These are phyloP conservation scores for Macrocybe gigantea DNA, from an alignment of 768 basidiomycete genomes.

Conservation along the genomic window DNA sequence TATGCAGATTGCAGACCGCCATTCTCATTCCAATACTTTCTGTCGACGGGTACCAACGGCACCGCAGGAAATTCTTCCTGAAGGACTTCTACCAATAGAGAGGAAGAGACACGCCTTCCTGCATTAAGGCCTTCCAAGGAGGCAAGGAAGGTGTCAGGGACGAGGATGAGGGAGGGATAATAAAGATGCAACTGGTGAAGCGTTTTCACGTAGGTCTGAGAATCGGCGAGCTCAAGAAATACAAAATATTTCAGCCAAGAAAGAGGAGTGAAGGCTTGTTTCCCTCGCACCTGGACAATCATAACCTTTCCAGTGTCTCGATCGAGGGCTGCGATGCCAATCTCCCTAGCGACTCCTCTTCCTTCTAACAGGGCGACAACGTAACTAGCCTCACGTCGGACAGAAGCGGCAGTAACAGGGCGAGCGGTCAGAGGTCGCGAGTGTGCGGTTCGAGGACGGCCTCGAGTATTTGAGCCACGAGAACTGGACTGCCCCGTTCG, in stretches of 20 bases:
- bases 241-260: conserved; percentile 3
- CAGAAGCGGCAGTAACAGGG: conserved; percentile 61
- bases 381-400: conserved; percentile 52
- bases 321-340: conserved; percentile 86
- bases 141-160: conserved; percentile 79
- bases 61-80: conserved; percentile 67
- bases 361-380: conserved; percentile 72
- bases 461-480: conserved; percentile 1
- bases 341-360: conserved; percentile 72
- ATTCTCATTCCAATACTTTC: conserved; percentile 84
- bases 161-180: conserved; percentile 61
- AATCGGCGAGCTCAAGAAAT: conserved; percentile 63
- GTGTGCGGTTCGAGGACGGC: conserved; percentile 49
- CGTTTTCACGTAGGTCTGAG: conserved; percentile 85
- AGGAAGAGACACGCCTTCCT: conserved; percentile 41
- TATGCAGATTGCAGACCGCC: conserved; percentile 41
- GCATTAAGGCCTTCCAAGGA: conserved; percentile 43
- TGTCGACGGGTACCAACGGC: conserved; percentile 61
- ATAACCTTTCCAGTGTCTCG: conserved; percentile 69
- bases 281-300: conserved; percentile 63
- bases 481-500: no score
- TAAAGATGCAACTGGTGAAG: conserved; percentile 82
- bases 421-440: conserved; percentile 57
- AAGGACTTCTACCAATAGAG: conserved; percentile 67
- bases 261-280: conserved; percentile 1